Conservation (phyloP, 2,329 filamentous ascomycete genomes). For the Ophiostoma ips region DNA sequence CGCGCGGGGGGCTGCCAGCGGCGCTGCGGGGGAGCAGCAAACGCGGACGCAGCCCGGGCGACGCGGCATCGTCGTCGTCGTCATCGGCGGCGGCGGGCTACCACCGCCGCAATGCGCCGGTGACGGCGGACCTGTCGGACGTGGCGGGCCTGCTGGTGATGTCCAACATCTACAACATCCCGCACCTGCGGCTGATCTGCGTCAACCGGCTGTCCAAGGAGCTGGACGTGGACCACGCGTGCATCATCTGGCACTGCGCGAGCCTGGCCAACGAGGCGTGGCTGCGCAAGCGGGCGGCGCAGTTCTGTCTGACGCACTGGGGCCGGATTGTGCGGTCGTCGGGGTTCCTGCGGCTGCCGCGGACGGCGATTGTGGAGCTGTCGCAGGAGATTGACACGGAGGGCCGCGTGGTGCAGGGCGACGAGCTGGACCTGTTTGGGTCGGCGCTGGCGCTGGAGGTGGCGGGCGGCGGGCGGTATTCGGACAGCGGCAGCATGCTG, state of each 20-base stretch:
- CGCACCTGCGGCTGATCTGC: constrained; percentile 77
- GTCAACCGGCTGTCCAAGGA: constrained; percentile 83
- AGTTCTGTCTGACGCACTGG: constrained; percentile 88
- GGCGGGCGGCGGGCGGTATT: constrained; percentile 21
- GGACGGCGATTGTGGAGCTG: constrained; percentile 70
- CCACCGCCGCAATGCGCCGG: constrained; percentile 47
- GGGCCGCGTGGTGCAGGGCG: constrained; percentile 77
- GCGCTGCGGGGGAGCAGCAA: constrained; percentile 17
- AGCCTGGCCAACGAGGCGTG: constrained; percentile 83
- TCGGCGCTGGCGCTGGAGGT: constrained; percentile 32
- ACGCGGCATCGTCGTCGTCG: neutral
- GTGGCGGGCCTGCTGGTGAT: constrained; percentile 92
- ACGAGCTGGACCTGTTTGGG: constrained; percentile 53
- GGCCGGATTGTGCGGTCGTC: constrained; percentile 81
- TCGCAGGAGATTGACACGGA: constrained; percentile 90
- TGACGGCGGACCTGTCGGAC: constrained; percentile 66
- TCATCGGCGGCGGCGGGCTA: neutral
- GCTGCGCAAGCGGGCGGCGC: constrained; percentile 76
- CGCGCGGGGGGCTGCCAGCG: neutral
- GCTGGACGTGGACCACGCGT: constrained; percentile 86
- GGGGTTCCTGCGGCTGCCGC: constrained; percentile 70
- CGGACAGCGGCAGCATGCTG: constrained; percentile 24
- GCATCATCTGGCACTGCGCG: constrained; percentile 91
- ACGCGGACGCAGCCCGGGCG: constrained; percentile 3
- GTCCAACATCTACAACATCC: constrained; percentile 97